phyloP scores from a whole-genome alignment of 169 alveolate genomes.

The Besnoitia besnoiti region DNA sequence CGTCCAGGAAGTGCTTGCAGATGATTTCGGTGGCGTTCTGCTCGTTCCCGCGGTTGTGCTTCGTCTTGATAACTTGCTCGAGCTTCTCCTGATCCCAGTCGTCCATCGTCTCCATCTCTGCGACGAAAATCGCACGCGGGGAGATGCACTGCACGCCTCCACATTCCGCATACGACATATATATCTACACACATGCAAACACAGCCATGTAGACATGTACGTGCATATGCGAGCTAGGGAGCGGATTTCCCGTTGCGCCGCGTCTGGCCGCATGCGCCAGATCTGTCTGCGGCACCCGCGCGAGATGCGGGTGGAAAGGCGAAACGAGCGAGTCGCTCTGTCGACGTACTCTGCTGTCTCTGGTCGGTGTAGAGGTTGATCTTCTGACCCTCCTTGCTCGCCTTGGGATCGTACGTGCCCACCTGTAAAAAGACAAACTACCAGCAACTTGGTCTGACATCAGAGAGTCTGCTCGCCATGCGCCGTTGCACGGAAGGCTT shows the following conservation, averaged over 20 bases:
- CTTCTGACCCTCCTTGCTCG: conserved; percentile 80
- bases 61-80: conserved; percentile 77
- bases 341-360: conserved; percentile 82
- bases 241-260: no score
- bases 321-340: no score
- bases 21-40: conserved; percentile 89
- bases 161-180: not conserved
- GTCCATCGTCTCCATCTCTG: conserved; percentile 75
- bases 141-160: not conserved
- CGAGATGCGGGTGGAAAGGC: no score
- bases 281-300: no score
- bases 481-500: no score
- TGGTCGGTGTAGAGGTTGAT: conserved; percentile 96
- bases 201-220: not conserved
- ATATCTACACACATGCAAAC: not conserved
- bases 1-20: conserved; percentile 95
- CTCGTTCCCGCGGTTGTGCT: conserved; percentile 73
- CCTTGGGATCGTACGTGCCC: conserved; percentile 64
- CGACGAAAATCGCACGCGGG: not conserved
- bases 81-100: conserved; percentile 77
- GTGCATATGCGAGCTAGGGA: not conserved
- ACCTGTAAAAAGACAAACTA: not conserved
- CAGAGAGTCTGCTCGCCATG: no score
- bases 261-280: no score
- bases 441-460: no score